Evolutionary conservation across 2,329 filamentous ascomycete genomes (phyloP), one percentile per base, ranked within the genome.

Genomic region (Neofusicoccum ribis): DNA sequence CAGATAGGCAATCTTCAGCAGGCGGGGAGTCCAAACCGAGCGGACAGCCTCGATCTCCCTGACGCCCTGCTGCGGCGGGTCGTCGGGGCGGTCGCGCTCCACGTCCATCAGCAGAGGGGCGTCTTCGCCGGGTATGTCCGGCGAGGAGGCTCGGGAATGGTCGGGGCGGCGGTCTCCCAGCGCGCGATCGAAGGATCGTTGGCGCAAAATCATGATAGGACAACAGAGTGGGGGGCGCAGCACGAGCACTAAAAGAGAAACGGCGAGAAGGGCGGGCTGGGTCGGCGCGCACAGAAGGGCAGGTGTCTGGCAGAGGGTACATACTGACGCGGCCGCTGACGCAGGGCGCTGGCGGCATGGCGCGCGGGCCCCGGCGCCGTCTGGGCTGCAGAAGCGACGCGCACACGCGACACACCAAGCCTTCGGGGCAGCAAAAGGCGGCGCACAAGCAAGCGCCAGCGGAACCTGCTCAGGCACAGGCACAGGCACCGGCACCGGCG

Each of bases 41-140:
- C 80, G 79, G 37, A 77, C 74, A 27, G 78, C 79, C 66, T 83
- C 76, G 43, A 81, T 76, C 43, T 76, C 71, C 63, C 75, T 74
- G 41, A 81, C 78, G 63, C 80, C 78, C 20, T 72, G 68, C 49
- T 80, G 77, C 43, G 74, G 75, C 8, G 72, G 70, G 20, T 72
- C 68, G 23, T 73, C 72, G 6, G 68, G 69, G 12, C 31, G 37
- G 43, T 59, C 36, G 51, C n/a, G 37, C 31, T 43, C 41, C 12
- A 11, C 6, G 15, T 61, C 11, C 60, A 52, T 63, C 15, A 60
- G 27, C 41, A 60, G 15, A 9, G 41, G 43, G 5, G 43, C 43
- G 41, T 60, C 43, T 60, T 60, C 56, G 56, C 31, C 56, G 56
- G 56, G 56, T 60, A 60, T 20, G 56, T 60, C 43, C 14, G 56